These are phyloP conservation scores for Botrytis byssoidea DNA, from an alignment of 2,329 filamentous ascomycete species.

Conservation along the genomic window DNA sequence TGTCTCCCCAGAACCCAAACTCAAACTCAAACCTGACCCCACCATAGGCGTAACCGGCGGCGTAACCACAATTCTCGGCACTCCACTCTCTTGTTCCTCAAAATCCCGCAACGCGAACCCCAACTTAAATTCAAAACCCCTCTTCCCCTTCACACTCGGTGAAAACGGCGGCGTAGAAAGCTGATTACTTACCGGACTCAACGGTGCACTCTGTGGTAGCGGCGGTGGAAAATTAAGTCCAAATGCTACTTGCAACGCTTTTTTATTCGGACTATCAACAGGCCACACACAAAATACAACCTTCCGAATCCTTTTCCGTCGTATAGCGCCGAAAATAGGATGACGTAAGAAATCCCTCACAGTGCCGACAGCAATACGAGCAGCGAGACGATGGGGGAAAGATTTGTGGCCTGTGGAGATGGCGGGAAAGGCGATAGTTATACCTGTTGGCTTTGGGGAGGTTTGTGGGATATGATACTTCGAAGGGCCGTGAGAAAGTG, in stretches of 20 bases:
- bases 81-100: neutral
- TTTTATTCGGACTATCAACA: constrained; percentile 1
- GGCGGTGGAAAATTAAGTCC: neutral
- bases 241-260: neutral
- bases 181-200: neutral
- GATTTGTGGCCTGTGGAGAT: neutral
- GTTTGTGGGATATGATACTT: neutral
- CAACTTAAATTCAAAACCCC: neutral
- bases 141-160: no score
- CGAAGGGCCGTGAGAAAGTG: neutral
- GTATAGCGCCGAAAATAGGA: neutral
- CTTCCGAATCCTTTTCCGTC: neutral
- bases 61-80: constrained; percentile 1
- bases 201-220: neutral
- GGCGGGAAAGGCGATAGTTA: neutral
- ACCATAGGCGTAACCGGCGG: neutral
- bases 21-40: neutral
- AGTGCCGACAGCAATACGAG: neutral
- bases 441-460: neutral
- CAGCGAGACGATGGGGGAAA: neutral
- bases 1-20: neutral
- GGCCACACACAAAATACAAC: constrained; percentile 2
- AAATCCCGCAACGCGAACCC: neutral
- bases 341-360: neutral
- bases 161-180: neutral